A percentile compares a stretch with the other conserved stretches of the same genome.
Evolutionary conservation across 345 rosid genomes (phyloP).

Genomic region (Citrus sinensis): DNA sequence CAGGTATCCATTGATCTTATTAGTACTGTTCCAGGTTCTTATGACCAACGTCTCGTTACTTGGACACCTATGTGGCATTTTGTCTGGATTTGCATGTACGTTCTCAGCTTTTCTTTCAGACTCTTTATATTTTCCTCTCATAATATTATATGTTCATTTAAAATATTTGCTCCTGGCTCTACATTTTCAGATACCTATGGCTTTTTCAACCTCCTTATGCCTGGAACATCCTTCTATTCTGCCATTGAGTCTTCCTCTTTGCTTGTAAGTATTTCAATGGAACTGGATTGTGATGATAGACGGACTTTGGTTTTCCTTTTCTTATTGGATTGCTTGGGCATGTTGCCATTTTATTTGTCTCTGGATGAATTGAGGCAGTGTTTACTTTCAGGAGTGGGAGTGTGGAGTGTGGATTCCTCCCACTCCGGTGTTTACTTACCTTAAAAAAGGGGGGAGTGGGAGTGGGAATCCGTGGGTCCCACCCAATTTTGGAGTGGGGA

Average conservation of each 20-base stretch:
- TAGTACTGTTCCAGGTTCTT: constrained; percentile 77
- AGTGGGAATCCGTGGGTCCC: too few species aligned
- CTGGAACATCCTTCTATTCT: constrained; percentile 83
- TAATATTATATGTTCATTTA: background rate
- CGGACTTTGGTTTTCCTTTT: background rate
- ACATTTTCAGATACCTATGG: constrained; percentile 71
- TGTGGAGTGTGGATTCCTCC: too few species aligned
- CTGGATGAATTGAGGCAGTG: background rate
- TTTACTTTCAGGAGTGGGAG: too few species aligned
- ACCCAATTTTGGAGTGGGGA: too few species aligned
- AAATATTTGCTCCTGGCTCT: background rate
- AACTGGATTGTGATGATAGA: background rate
- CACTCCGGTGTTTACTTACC: too few species aligned
- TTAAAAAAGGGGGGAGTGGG: too few species aligned
- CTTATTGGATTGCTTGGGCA: constrained; percentile 10
- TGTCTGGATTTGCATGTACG: constrained; percentile 95
- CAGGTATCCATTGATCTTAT: constrained; percentile 88
- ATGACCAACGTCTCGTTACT: constrained; percentile 93
- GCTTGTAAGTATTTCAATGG: constrained; percentile 62
- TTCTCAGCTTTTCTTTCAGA: constrained; percentile 14
- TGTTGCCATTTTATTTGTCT: background rate
- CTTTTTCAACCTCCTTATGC: constrained; percentile 71
- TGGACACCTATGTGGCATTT: constrained; percentile 93
- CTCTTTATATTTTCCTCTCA: background rate
- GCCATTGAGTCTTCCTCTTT: constrained; percentile 73